These are phyloP conservation scores for Aureobasidium sp. DNA, from an alignment of 2,329 filamentous ascomycete species.

Conservation along the genomic window DNA sequence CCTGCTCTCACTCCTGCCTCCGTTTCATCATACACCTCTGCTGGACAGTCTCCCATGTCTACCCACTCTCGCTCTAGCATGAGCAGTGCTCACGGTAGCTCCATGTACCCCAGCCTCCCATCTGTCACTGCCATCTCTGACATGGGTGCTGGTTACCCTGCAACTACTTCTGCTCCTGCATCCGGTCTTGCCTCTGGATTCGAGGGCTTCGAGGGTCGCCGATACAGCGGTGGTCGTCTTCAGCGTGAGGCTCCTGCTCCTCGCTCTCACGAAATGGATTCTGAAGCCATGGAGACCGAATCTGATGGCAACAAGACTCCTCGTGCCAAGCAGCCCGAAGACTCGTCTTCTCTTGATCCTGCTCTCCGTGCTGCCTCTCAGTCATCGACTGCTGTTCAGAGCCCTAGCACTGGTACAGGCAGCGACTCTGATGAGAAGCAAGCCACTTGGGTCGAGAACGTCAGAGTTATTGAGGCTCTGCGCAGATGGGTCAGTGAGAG, in stretches of 20 bases:
- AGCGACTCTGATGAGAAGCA: conserved; percentile 40
- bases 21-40: conserved; percentile 64
- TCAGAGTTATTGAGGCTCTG: conserved; percentile 55
- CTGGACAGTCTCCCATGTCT: conserved; percentile 71
- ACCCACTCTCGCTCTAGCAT: conserved; percentile 54
- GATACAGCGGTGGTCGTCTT: conserved; percentile 55
- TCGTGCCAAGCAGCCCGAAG: conserved; percentile 28
- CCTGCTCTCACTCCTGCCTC: conserved; percentile 71
- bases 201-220: conserved; percentile 53
- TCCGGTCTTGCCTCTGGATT: conserved; percentile 62
- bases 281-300: conserved; percentile 36
- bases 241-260: conserved; percentile 47
- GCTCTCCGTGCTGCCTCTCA: conserved; percentile 28
- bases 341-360: conserved; percentile 29
- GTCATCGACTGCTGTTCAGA: conserved; percentile 18
- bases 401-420: conserved; percentile 21
- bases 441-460: conserved; percentile 56
- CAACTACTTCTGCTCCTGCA: conserved; percentile 59
- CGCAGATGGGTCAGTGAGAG: conserved; percentile 50
- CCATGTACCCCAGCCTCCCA: conserved; percentile 69
- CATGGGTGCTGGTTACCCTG: conserved; percentile 49
- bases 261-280: conserved; percentile 32
- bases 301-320: conserved; percentile 31
- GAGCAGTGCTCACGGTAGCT: conserved; percentile 43
- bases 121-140: conserved; percentile 60